Conservation (phyloP, 306 rosid genomes). For the Crotalaria pallida region DNA sequence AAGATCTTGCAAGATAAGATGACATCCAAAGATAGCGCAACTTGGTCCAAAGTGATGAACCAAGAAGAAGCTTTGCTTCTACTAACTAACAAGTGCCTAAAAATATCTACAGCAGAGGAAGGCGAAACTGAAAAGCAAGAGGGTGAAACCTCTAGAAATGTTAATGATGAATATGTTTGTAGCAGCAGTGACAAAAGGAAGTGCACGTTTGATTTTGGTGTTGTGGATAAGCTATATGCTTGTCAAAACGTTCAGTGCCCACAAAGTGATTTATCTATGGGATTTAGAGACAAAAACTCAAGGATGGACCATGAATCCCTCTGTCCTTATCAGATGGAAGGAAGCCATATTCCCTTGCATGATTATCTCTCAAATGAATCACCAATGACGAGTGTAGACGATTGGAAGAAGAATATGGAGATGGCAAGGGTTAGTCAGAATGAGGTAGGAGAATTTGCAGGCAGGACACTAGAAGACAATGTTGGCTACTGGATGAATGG, state of each 20-base stretch:
- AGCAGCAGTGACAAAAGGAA: constrained; percentile 26
- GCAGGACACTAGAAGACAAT: constrained; percentile 1
- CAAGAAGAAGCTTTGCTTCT: constrained; percentile 41
- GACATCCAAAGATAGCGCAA: constrained; percentile 49
- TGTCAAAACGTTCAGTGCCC: constrained; percentile 18
- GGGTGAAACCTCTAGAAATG: not conserved
- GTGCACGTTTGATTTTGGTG: constrained; percentile 6
- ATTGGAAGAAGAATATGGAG: constrained; percentile 46
- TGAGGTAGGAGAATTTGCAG: not conserved
- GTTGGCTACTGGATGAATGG: constrained; percentile 27
- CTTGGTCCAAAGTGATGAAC: constrained; percentile 53
- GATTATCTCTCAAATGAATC: constrained; percentile 7
- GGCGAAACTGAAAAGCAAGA: not conserved
- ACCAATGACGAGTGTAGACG: constrained; percentile 19
- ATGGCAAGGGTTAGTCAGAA: constrained; percentile 3
- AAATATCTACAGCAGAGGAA: constrained; percentile 10
- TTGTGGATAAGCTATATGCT: not conserved
- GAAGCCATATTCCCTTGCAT: not conserved
- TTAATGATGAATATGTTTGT: not conserved
- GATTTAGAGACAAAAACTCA: constrained; percentile 29
- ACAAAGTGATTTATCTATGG: constrained; percentile 7
- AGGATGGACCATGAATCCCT: constrained; percentile 18
- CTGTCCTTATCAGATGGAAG: not conserved
- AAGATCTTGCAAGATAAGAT: constrained; percentile 58
- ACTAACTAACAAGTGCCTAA: constrained; percentile 26